phyloP scores from a whole-genome alignment of 116 monocot genomes.

The Posidonia oceanica region DNA sequence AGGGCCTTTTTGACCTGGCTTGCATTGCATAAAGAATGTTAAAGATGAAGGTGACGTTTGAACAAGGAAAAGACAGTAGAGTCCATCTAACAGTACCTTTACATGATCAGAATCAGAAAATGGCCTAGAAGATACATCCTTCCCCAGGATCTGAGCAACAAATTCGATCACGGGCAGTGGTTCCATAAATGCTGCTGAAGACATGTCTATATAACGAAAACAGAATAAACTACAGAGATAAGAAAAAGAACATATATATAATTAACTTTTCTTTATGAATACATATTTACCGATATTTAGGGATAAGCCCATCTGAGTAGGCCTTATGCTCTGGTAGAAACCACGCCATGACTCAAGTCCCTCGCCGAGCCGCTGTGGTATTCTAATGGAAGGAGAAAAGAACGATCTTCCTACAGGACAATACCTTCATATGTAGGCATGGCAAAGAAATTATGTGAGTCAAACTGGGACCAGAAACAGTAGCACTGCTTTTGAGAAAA shows the following conservation, averaged over 20 bases:
- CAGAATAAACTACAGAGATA: not conserved
- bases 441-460: not conserved
- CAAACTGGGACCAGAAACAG: not conserved
- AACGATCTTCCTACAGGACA: slow-evolving; percentile 49
- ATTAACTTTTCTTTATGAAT: not conserved
- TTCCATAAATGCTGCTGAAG: slow-evolving; percentile 56
- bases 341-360: slow-evolving; percentile 64
- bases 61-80: not conserved
- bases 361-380: slow-evolving; percentile 32
- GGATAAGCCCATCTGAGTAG: slow-evolving; percentile 72
- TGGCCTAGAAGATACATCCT: slow-evolving; percentile 26
- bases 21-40: not conserved
- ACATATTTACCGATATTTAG: slow-evolving; percentile 51
- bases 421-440: slow-evolving; percentile 24
- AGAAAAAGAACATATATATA: not conserved
- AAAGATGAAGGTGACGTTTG: not conserved
- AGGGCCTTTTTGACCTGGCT: slow-evolving; percentile 43
- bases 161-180: slow-evolving; percentile 64
- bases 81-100: slow-evolving; percentile 22
- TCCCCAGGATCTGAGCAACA: slow-evolving; percentile 38
- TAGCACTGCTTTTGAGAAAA: not conserved
- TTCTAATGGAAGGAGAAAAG: slow-evolving; percentile 37
- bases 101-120: slow-evolving; percentile 50
- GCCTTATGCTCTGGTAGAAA: slow-evolving; percentile 65
- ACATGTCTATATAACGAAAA: slow-evolving; percentile 35